phyloP scores from a whole-genome alignment of 345 rosid species.

The Nephelium lappaceum region DNA sequence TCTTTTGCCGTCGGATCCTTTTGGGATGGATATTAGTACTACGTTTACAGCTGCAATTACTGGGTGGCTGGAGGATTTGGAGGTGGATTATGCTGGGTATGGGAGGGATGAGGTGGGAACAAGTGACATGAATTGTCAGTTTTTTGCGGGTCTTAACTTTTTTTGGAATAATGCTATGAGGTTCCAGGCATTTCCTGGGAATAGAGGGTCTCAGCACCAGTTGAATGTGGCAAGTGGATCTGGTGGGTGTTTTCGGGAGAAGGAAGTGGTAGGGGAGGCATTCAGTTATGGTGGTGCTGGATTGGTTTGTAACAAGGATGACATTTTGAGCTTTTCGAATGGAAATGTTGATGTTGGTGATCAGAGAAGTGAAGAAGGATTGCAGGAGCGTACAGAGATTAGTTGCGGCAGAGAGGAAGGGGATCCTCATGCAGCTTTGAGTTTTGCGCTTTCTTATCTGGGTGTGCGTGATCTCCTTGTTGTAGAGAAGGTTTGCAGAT shows the following conservation, averaged over 20 bases:
- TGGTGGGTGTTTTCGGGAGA: conserved; percentile 29
- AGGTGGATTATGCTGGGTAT: conserved; percentile 59
- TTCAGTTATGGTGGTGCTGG: conserved; percentile 24
- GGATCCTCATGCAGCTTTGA: conserved; percentile 58
- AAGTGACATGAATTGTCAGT: conserved; percentile 51
- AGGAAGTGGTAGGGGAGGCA: conserved; percentile 33
- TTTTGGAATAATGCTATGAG: conserved; percentile 80
- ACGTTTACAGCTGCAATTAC: conserved; percentile 83
- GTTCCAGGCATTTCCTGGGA: conserved; percentile 58
- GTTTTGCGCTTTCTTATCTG: conserved; percentile 61
- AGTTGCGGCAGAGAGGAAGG: conserved; percentile 37
- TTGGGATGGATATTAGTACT: conserved; percentile 82
- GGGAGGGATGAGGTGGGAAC: conserved; percentile 44
- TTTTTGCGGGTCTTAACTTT: conserved; percentile 77
- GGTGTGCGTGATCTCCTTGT: conserved; percentile 74
- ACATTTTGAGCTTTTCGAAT: conserved; percentile 33
- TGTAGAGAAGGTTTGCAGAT: conserved; percentile 69
- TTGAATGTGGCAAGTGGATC: conserved; percentile 30
- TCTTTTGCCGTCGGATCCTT: conserved; percentile 91
- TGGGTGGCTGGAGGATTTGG: conserved; percentile 90
- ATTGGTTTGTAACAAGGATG: conserved; percentile 40
- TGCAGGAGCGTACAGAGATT: conserved; percentile 26
- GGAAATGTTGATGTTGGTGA: conserved; percentile 24
- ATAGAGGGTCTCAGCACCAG: conserved; percentile 30
- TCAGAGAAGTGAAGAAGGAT: conserved; percentile 21